Evolutionary conservation across 441 rosid genomes (phyloP), one percentile per base, ranked within the genome.

Genomic region (Manihot esculenta): DNA sequence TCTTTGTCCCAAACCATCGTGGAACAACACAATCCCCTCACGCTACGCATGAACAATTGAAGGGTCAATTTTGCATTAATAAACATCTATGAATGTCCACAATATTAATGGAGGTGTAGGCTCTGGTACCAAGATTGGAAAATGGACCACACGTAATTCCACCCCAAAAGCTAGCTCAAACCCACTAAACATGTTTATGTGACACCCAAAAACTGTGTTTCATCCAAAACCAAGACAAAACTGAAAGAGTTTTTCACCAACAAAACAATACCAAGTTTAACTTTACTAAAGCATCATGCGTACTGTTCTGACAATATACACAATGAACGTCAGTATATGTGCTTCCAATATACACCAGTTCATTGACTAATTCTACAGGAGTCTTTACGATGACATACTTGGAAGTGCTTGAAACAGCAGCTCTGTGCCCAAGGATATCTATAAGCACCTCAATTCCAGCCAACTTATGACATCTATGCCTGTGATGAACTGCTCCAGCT

Each of bases 401-500:
- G 77, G 78, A 85, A 78, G 97, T 90, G 81, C 99, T 90, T 72
- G 91, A 78, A 84, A 87, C 80, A 50, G 89, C 90, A 83, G 89
- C 88, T 82, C 98, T 86, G 70, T 80, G 86, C 72, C 92, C 94
- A 79, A 93, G 91, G 78, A 91, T 80, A 76, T 75, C 79, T 67
- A 91, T 80, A 77, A 96, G 98, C 83, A 88, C 97, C 85, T 93
- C 95, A 62, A 93, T 74, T 63, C 87, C 89, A 60, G 94, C 97
- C 85, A 96, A 78, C 77, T 81, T 86, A 83, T 86, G 90, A 77
- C 94, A 84, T 70, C 80, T 86, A 76, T 91, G 99, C 82, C 99
- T 84, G 71, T 85, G 88, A 85, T 93, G 93, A 74, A 77, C 79
- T 51, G 98, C 98, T 51, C 91, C 88, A 61, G 90, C 79, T 73